A percentile compares a stretch with the other conserved stretches of the same genome.
These are phyloP conservation scores for Russula vinacea DNA, from an alignment of 768 basidiomycete species.

Conservation along the genomic window DNA sequence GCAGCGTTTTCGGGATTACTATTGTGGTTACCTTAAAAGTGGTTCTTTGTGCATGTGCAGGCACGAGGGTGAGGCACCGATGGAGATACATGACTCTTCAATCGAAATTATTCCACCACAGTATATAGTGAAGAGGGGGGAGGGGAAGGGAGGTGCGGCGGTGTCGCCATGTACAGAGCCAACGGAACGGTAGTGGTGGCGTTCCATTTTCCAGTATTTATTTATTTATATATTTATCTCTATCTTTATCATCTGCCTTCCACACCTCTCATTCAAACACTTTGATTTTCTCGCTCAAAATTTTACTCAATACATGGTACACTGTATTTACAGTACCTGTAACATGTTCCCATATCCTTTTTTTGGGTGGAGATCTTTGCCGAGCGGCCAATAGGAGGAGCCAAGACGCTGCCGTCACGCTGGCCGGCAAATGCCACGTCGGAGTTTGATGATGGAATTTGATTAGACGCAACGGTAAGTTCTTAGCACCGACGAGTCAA, in stretches of 20 bases:
- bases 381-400: too few relatives aligned
- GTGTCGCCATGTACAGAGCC: background rate
- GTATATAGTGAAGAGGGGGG: background rate
- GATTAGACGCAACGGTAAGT: background rate
- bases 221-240: background rate
- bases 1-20: background rate
- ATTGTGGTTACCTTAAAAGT: background rate
- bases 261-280: background rate
- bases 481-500: background rate
- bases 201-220: background rate
- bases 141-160: background rate
- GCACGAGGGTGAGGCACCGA: background rate
- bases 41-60: background rate
- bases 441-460: background rate
- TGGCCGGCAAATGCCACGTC: background rate
- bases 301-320: too few relatives aligned
- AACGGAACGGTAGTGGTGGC: too few relatives aligned
- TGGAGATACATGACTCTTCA: background rate
- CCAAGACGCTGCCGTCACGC: too few relatives aligned
- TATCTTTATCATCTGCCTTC: background rate
- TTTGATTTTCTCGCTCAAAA: background rate
- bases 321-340: too few relatives aligned
- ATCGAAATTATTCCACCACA: background rate
- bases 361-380: too few relatives aligned
- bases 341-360: too few relatives aligned